Base-by-base conservation (phyloP, 1,139 yeast species). In the Wickerhamomyces sp. region DNA sequence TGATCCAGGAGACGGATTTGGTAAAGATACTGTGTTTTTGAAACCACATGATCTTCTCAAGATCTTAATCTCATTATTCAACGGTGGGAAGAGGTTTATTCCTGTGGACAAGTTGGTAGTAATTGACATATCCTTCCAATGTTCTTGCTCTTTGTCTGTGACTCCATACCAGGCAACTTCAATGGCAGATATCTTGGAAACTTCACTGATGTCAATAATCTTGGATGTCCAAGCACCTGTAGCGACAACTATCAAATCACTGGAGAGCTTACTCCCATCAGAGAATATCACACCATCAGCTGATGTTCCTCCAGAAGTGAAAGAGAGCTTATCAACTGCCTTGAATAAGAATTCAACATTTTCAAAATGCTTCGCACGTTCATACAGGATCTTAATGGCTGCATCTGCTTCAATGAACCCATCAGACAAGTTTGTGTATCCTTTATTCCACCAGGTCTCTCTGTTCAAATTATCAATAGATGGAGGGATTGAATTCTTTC, bases 201-300 rank as follows among this genome's bases (percentile, higher is more conserved):
- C 11, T 11, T 45, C 50, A 13, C 60, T 50, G 27, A 66, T 50
- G 45, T 62, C 58, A 14, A 71, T 61, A 3, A 70, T 47, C 6
- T 61, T 50, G 7, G 68, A 62, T 27, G 72, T 58, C 76, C 76
- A 72, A 9, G 74, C 70, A 32, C 76, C 76, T 37, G 70, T 60
- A 29, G 67, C 63, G 11, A 68, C 53, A 30, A 72, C 63, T 6
- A 63, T 66, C n/a, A 65, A 52, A 40, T 66, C 68, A 2, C 66
- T 62, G 4, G 15, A 14, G 42, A 63, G 61, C 1, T n/a, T 27
- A 35, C 43, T 45, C 0, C 65, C 69, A 50, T 64, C 68, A 10
- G 49, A 47, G 2, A 71, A 61, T 27, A 43, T 42, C 34, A 68
- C 55, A 10, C 72, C 73, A 10, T 46, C 54, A n/a, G 63, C 52